phyloP scores from a whole-genome alignment of 2,329 filamentous ascomycete species.

The Fulvia fulva region DNA sequence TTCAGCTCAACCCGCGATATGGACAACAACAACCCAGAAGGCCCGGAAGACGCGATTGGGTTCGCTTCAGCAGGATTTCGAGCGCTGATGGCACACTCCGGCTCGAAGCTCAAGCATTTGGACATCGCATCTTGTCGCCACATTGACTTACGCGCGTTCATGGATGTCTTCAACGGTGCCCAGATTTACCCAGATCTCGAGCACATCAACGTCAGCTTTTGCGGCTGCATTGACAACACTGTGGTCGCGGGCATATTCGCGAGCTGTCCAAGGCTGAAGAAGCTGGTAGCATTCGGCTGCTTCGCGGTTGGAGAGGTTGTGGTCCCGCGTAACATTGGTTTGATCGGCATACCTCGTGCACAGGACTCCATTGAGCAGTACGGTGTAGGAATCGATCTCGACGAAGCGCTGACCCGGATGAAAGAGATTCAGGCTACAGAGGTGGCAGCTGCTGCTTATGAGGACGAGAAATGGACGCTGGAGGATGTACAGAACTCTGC shows the following conservation, averaged over 20 bases:
- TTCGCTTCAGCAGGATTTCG: constrained; percentile 72
- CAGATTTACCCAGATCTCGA: constrained; percentile 65
- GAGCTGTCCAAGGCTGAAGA: constrained; percentile 45
- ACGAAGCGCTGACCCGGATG: constrained; percentile 34
- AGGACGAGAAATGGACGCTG: not conserved
- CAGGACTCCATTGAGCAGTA: constrained; percentile 55
- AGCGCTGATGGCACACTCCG: constrained; percentile 81
- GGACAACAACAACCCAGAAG: constrained; percentile 65
- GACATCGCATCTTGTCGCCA: constrained; percentile 83
- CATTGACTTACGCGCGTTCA: constrained; percentile 68
- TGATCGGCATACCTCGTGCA: constrained; percentile 58
- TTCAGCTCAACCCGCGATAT: constrained; percentile 73
- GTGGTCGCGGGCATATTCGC: constrained; percentile 51
- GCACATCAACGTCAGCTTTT: constrained; percentile 62
- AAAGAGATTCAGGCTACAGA: constrained; percentile 20
- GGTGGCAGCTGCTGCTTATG: not conserved
- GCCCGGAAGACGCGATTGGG: constrained; percentile 61
- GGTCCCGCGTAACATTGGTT: constrained; percentile 55
- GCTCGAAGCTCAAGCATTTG: constrained; percentile 59
- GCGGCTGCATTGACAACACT: constrained; percentile 52
- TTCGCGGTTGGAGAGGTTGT: constrained; percentile 55
- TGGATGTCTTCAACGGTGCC: constrained; percentile 63
- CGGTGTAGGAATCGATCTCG: constrained; percentile 37
- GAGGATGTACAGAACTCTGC: not conserved
- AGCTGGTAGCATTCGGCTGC: constrained; percentile 60